Conservation (phyloP, 208 protist species). For the Trypanosoma cruzi region DNA sequence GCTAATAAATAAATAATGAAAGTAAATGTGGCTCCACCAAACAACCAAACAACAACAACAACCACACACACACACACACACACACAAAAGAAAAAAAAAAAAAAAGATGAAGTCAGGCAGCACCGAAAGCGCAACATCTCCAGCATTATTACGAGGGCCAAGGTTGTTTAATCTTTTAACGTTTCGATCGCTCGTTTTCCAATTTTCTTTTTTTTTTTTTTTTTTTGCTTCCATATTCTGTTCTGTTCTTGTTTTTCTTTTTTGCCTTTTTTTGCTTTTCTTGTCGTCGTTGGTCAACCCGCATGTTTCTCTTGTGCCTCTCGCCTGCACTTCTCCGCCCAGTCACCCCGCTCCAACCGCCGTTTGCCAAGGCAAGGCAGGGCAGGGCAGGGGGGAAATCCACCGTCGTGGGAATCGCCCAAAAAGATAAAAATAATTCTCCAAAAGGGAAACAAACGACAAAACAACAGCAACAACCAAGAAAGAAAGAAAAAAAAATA, state of each 20-base stretch:
- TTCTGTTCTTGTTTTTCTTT: not conserved
- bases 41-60: not conserved
- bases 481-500: not conserved
- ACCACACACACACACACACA: no score
- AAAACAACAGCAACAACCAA: not conserved
- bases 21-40: not conserved
- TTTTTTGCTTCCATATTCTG: not conserved
- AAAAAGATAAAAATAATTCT: not conserved
- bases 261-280: not conserved
- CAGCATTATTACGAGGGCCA: not conserved
- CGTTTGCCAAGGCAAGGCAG: no score
- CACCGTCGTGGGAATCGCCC: no score
- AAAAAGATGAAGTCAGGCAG: not conserved
- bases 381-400: no score
- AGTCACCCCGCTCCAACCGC: no score
- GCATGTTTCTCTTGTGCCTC: conserved; percentile 1
- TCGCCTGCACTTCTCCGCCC: not conserved
- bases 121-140: not conserved
- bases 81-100: not conserved
- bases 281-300: not conserved
- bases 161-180: not conserved
- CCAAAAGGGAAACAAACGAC: no score
- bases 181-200: not conserved
- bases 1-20: no score
- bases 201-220: not conserved